phyloP scores from a whole-genome alignment of 164 flowering plant genomes.

The Chloranthus sessilifolius region DNA sequence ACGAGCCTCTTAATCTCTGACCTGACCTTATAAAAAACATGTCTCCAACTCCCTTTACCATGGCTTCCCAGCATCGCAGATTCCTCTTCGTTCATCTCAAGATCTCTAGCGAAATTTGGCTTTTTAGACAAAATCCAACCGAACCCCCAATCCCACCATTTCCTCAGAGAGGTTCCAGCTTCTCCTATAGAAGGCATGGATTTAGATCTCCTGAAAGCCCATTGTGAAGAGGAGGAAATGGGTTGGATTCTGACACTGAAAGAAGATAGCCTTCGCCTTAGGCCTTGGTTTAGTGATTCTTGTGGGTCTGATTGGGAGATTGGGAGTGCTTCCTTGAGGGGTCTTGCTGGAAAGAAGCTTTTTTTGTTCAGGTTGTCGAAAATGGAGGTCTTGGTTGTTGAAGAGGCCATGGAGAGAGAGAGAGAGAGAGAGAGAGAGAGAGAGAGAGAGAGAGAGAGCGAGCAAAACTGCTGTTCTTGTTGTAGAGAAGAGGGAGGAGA shows the following conservation, averaged over 20 bases:
- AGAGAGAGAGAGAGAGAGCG: neutral
- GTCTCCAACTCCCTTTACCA: conserved; percentile 60
- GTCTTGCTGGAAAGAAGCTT: conserved; percentile 17
- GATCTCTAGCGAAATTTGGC: conserved; percentile 65
- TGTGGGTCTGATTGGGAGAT: conserved; percentile 20
- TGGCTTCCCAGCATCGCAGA: conserved; percentile 37
- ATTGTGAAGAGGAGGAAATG: conserved; percentile 32
- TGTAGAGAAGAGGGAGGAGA: neutral
- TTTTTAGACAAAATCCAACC: conserved; percentile 71
- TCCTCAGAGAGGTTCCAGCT: conserved; percentile 49
- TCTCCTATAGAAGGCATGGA: conserved; percentile 54
- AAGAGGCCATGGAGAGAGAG: neutral
- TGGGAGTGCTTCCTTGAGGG: conserved; percentile 18
- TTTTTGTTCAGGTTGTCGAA: conserved; percentile 15
- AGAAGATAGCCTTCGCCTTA: conserved; percentile 52
- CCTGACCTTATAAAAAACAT: conserved; percentile 55
- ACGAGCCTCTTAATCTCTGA: conserved; percentile 48
- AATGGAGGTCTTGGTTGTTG: conserved; percentile 19
- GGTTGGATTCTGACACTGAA: conserved; percentile 42
- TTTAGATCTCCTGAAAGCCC: conserved; percentile 53
- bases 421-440: neutral
- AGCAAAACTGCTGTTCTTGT: no score
- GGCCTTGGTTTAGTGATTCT: conserved; percentile 13
- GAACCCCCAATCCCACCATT: conserved; percentile 83
- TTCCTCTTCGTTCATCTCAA: conserved; percentile 79